Evolutionary conservation across 805 yeast species (phyloP).

Genomic region (Suhomyces xylopsoci): DNA sequence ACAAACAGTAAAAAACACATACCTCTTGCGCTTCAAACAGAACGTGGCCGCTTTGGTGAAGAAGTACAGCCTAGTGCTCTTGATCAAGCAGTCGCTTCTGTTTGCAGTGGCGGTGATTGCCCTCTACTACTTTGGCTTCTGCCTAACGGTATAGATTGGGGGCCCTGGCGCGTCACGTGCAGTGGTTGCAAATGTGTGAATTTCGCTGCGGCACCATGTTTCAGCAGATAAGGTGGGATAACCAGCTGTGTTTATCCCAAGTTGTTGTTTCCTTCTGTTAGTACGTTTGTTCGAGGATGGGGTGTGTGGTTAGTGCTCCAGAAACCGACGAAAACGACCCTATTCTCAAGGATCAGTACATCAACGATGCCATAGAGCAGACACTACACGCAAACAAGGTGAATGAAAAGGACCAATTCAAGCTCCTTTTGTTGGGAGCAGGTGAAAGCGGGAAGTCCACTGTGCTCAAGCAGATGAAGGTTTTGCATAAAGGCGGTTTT

Average conservation of each 20-base stretch:
- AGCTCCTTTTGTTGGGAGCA: conserved; percentile 80
- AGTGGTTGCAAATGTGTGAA: not conserved
- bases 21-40: not conserved
- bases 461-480: conserved; percentile 81
- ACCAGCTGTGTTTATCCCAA: too few relatives aligned
- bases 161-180: not conserved
- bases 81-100: conserved; percentile 18
- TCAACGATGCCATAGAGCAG: conserved; percentile 65
- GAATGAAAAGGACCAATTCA: conserved; percentile 57
- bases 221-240: not conserved
- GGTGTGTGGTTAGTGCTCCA: conserved; percentile 60
- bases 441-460: conserved; percentile 96
- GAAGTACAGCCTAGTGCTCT: conserved; percentile 18
- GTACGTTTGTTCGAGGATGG: conserved; percentile 46
- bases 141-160: conserved; percentile 15
- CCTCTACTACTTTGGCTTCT: conserved; percentile 21
- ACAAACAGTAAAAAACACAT: not conserved
- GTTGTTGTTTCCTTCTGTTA: not conserved
- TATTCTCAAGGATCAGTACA: conserved; percentile 49
- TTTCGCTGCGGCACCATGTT: not conserved
- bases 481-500: conserved; percentile 85
- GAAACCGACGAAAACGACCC: conserved; percentile 48
- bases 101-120: conserved; percentile 17
- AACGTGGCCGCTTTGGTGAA: conserved; percentile 4
- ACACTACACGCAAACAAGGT: conserved; percentile 50